Base-by-base conservation (phyloP, 345 rosid genomes). In the Acer negundo region DNA sequence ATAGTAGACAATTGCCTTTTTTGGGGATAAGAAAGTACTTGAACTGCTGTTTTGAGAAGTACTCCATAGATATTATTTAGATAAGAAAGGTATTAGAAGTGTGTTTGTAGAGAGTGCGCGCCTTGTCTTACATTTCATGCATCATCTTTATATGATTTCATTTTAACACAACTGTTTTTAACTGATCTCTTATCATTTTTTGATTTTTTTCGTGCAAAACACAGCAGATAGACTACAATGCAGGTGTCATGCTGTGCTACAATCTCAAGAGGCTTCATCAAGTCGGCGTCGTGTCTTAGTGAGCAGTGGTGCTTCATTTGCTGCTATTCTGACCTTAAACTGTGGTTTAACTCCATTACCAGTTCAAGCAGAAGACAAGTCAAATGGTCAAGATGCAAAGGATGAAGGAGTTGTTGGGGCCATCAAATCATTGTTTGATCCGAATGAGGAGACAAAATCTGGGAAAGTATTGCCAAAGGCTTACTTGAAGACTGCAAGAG, bases 391-490 rank as follows among this genome's bases (percentile, higher is more conserved):
- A 73, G 88, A 82, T 70, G 87, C 83, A 12, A 86, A 88, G 47
- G 91, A 83, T n/a, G 73, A 82, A 31, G 97, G 92, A 75, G 84
- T 88, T 12, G 31, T 89, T 56, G 92, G 93, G 79, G 83, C 91
- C 3, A 84, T 96, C 55, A 87, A 87, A 80, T 84, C 97, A 10
- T 62, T 92, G 75, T 88, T 96, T 67, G 95, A 93, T 90, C 93
- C 97, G 0, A 73, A 93, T 8, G 97, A 93, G 86, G 86, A 77
- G 76, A 90, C 97, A 10, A 96, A 89, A 80, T 86, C 86, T 0
- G 98, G 97, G 5, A 94, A 92, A 82, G 74, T 91, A 61, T 71
- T 96, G 75, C 99, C 99, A 2, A 92, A 92, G 84, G 97, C 92
- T 42, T 93, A 92, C 93, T 79, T 96, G 84, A 94, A 91, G 75